Percentiles rank a stretch among this genome's conserved stretches.
Evolutionary conservation across 352 stramenopile species (phyloP).

Genomic region (Globisporangium irregulare): DNA sequence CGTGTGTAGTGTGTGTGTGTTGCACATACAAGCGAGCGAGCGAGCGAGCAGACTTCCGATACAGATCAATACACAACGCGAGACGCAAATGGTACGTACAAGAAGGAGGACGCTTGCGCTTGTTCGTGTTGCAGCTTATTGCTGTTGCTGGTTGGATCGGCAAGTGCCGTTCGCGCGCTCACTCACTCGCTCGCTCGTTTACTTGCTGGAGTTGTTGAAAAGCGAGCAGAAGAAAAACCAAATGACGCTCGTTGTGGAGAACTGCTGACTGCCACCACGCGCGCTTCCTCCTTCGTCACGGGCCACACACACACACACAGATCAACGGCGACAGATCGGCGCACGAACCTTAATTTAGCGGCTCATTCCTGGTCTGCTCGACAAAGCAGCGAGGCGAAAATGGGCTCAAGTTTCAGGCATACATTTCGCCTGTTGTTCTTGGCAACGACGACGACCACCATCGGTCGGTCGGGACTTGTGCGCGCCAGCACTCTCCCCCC

Average conservation of each 20-base stretch:
- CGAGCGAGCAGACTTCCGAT: background rate
- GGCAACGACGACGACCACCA: conserved; percentile 13
- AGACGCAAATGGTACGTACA: background rate
- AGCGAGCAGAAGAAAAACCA: background rate
- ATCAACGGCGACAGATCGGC: background rate
- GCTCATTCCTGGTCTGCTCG: conserved; percentile 3
- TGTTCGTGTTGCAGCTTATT: background rate
- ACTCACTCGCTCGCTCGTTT: background rate
- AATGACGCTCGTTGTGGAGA: background rate
- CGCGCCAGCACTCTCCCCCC: background rate
- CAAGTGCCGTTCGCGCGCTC: background rate
- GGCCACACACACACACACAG: background rate
- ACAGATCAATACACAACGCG: background rate
- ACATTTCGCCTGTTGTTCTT: conserved; percentile 16
- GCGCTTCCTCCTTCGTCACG: background rate
- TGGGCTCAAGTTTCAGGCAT: conserved; percentile 10
- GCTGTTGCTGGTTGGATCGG: background rate
- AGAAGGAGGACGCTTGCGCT: background rate
- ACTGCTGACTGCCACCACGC: conserved; percentile 6
- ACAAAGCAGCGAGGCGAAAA: conserved; percentile 6
- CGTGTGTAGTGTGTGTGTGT: background rate
- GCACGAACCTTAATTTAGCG: background rate
- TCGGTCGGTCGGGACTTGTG: conserved; percentile 12
- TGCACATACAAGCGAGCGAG: background rate
- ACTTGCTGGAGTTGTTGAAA: background rate